Evolutionary conservation across 768 basidiomycete genomes (phyloP), one percentile per base, ranked within the genome.

Genomic region (Heimioporus sp.): DNA sequence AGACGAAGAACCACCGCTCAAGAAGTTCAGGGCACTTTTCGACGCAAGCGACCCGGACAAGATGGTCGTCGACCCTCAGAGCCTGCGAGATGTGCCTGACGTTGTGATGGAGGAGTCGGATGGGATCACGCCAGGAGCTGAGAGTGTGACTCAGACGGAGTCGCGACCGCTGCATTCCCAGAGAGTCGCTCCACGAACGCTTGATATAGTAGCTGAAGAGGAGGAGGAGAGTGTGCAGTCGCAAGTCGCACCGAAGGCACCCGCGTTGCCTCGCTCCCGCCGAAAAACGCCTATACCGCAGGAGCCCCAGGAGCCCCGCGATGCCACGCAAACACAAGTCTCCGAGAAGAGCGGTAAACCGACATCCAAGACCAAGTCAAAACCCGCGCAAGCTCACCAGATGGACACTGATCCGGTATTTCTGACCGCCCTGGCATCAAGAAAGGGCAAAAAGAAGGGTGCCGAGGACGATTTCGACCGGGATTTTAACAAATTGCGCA

Each of bases 401-500:
- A 38, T 70, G 1, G 89, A 91, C 61, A 81, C 72, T n/a, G 88
- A 90, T 57, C 72, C 71, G 2, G 79, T 76, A 0, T 90, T 90
- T 63, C 71, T 90, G 28, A 85, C 82, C 53, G 89, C 89, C 0
- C 72, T 91, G 24, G 86, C 88, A 10, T 86, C 86, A 2, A 85
- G 73, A 19, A 90, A 87, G 60, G 76, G 77, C 17, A 85, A 82
- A 1, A 84, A 24, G 24, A 28, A 78, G 61, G 56, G 69, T 56
- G 57, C 69, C 2, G 87, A 87, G 62, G 85, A 88, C 60, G 73
- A 74, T 5, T 88, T 88, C 53, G 89, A 92, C 68, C 77, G 85
- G 16, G 89, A 91, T 51, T 92, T 92, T 61, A 89, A 90, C 63
- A 81, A 85, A 40, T 71, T 91, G 50, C 82, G 80, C 58, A 86